Conservation (phyloP, 805 yeast species). For the Clavispora fructus region DNA sequence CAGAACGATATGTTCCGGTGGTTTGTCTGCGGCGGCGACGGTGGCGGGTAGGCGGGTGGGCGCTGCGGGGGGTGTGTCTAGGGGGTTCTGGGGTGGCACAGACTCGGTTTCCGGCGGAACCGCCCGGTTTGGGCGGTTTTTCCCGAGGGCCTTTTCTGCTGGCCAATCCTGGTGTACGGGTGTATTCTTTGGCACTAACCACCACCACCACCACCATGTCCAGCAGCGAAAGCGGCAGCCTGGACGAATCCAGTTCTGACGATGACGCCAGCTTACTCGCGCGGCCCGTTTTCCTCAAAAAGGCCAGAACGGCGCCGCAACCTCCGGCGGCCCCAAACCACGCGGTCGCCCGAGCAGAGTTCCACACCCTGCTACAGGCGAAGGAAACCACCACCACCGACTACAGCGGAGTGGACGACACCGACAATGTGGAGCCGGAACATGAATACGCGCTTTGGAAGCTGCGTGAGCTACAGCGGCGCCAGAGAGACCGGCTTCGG, state of each 20-base stretch:
- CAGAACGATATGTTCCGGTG: no score
- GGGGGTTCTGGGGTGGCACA: no score
- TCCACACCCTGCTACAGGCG: conserved; percentile 6
- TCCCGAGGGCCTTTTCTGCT: background rate
- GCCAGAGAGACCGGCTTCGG: conserved; percentile 31
- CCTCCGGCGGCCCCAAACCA: background rate
- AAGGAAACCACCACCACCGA: conserved; percentile 9
- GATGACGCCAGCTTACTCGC: background rate
- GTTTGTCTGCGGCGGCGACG: no score
- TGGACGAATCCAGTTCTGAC: background rate
- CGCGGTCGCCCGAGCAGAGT: conserved; percentile 10
- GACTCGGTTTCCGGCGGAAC: no score
- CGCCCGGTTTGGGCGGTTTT: no score
- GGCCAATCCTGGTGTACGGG: background rate
- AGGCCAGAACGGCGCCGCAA: background rate
- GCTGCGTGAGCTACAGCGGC: conserved; percentile 32
- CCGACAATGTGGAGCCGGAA: conserved; percentile 54
- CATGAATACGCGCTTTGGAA: conserved; percentile 39
- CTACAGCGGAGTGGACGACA: conserved; percentile 46
- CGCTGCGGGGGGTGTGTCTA: no score
- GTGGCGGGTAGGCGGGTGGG: no score
- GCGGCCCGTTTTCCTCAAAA: conserved; percentile 12
- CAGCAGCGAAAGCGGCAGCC: background rate
- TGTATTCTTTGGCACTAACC: background rate
- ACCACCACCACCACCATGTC: background rate